A percentile compares a stretch with the other conserved stretches of the same genome.
Conservation (phyloP, 176 grass and related monocot species). For the Tuctoria greenei region DNA sequence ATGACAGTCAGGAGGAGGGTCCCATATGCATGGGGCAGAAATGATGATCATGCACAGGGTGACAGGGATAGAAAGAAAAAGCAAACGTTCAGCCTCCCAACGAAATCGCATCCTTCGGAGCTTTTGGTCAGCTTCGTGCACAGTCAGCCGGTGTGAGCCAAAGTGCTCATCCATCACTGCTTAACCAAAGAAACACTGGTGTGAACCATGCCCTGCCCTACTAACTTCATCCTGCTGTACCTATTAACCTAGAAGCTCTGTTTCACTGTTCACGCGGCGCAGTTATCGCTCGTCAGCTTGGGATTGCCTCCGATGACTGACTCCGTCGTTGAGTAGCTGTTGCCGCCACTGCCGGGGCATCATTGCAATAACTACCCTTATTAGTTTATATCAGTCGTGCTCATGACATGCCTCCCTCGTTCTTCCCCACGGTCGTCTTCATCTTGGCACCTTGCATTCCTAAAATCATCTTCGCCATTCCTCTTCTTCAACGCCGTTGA, state of each 20-base stretch:
- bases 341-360: constrained; percentile 21
- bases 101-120: constrained; percentile 17
- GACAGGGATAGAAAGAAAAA: constrained; percentile 37
- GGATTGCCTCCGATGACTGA: not conserved
- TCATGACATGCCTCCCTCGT: constrained; percentile 46
- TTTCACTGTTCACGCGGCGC: constrained; percentile 1
- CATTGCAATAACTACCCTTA: constrained; percentile 26
- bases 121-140: constrained; percentile 33
- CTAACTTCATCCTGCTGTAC: constrained; percentile 34
- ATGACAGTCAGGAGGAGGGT: not conserved
- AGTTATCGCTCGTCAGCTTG: not conserved
- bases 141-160: constrained; percentile 15
- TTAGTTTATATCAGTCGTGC: constrained; percentile 44
- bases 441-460: constrained; percentile 10
- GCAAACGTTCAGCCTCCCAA: constrained; percentile 30
- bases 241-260: not conserved
- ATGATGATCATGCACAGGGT: constrained; percentile 47
- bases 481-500: not conserved
- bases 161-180: constrained; percentile 18
- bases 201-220: constrained; percentile 23
- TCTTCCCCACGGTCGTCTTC: constrained; percentile 22
- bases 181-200: constrained; percentile 32
- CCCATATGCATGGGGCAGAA: constrained; percentile 37
- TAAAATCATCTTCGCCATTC: not conserved
- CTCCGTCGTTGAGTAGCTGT: not conserved